Evolutionary conservation across 345 rosid species (phyloP).

Genomic region (Populus tremula): DNA sequence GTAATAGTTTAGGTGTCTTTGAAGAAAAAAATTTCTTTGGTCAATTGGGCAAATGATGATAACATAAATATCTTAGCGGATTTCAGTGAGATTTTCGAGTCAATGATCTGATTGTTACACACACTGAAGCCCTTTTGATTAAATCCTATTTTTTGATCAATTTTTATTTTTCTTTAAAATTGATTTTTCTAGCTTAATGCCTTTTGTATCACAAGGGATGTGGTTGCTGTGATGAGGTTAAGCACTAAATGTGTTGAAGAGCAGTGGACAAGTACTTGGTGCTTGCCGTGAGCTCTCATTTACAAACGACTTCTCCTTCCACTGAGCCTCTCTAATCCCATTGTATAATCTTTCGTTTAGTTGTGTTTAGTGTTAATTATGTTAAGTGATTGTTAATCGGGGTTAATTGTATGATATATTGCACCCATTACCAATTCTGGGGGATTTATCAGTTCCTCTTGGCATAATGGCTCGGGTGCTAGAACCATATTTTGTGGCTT

Average conservation of each 20-base stretch:
- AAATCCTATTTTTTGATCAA: not conserved
- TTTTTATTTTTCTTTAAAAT: no score
- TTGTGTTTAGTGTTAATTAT: not conserved
- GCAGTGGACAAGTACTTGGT: constrained; percentile 63
- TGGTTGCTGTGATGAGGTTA: constrained; percentile 63
- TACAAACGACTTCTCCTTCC: constrained; percentile 97
- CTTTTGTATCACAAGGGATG: not conserved
- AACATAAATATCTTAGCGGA: constrained; percentile 82
- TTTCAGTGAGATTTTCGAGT: constrained; percentile 80
- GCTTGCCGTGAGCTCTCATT: constrained; percentile 75
- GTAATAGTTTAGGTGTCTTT: no score
- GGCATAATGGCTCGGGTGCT: constrained; percentile 95
- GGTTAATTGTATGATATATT: not conserved
- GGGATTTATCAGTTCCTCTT: constrained; percentile 59
- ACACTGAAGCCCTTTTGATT: constrained; percentile 68
- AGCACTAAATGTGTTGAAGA: constrained; percentile 61
- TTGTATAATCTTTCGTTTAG: not conserved
- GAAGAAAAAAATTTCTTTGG: not conserved
- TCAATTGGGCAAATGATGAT: constrained; percentile 70
- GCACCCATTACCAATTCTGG: constrained; percentile 98
- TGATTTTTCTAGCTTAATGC: not conserved
- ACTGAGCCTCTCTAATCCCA: constrained; percentile 53
- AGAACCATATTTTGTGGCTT: constrained; percentile 46
- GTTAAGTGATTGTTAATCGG: not conserved
- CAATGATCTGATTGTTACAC: constrained; percentile 99